Conservation (phyloP, 2,329 filamentous ascomycete species). For the Aspergillus arachidicola region DNA sequence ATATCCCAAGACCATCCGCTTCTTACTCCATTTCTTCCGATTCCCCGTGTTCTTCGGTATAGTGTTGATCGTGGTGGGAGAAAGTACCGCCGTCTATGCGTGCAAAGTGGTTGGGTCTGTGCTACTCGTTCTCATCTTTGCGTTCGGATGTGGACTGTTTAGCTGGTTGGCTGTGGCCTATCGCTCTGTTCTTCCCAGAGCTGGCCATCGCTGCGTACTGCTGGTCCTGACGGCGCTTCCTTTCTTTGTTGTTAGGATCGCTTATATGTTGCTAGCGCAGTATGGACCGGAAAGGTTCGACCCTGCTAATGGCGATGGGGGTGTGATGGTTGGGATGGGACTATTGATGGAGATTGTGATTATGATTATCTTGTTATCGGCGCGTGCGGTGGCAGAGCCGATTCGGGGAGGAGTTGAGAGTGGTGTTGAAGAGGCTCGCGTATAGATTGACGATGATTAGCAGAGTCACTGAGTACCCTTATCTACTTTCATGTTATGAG, state of each 20-base stretch:
- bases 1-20: conserved; percentile 23
- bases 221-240: conserved; percentile 23
- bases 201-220: conserved; percentile 22
- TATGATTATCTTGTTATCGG: conserved; percentile 21
- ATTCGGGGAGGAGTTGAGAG: conserved; percentile 7
- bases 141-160: conserved; percentile 25
- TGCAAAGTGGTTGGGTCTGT: conserved; percentile 23
- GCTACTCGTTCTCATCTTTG: conserved; percentile 26
- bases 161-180: conserved; percentile 23
- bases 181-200: conserved; percentile 19
- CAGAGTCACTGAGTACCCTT: neutral
- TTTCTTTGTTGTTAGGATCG: conserved; percentile 25
- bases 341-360: conserved; percentile 30
- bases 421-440: neutral
- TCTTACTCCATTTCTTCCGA: conserved; percentile 29
- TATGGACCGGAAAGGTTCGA: conserved; percentile 23
- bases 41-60: conserved; percentile 29
- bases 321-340: conserved; percentile 25
- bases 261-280: conserved; percentile 25
- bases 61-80: conserved; percentile 26
- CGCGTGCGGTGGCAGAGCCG: conserved; percentile 27
- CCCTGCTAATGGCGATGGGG: conserved; percentile 17
- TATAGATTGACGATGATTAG: neutral
- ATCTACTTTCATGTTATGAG: neutral
- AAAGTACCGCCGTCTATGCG: conserved; percentile 18